These are phyloP conservation scores for Aquanectria penicillioides DNA, from an alignment of 2,329 filamentous ascomycete genomes.

Conservation along the genomic window DNA sequence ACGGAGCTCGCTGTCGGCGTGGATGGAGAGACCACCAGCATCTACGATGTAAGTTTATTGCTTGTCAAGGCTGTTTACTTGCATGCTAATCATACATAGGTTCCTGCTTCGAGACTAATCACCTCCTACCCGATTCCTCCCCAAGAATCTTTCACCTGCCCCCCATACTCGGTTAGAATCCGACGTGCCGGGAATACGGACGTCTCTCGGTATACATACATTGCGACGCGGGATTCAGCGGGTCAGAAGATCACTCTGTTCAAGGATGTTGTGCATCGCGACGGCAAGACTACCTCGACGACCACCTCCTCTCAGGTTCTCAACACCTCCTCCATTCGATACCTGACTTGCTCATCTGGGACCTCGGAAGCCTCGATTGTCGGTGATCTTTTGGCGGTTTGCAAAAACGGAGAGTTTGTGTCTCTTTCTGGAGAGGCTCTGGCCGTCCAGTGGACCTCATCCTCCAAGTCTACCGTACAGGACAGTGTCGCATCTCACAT, in stretches of 20 bases:
- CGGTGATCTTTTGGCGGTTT: slow-evolving; percentile 63
- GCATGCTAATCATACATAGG: slow-evolving; percentile 51
- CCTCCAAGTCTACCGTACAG: slow-evolving; percentile 47
- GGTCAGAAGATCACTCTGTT: slow-evolving; percentile 67
- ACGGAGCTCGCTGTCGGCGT: slow-evolving; percentile 71
- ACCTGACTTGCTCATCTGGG: slow-evolving; percentile 47
- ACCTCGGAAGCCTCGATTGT: slow-evolving; percentile 38
- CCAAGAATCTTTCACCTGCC: slow-evolving; percentile 70
- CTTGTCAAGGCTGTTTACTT: too few relatives aligned
- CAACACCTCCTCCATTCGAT: slow-evolving; percentile 47
- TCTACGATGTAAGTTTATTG: slow-evolving; percentile 67
- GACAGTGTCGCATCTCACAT: slow-evolving; percentile 47
- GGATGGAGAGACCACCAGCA: slow-evolving; percentile 72
- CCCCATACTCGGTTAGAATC: slow-evolving; percentile 67
- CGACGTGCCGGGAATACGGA: slow-evolving; percentile 59
- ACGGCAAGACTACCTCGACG: slow-evolving; percentile 63
- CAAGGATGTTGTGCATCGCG: slow-evolving; percentile 63
- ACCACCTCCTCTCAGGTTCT: slow-evolving; percentile 56
- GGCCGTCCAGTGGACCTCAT: slow-evolving; percentile 47
- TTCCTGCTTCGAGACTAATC: slow-evolving; percentile 68
- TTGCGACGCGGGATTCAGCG: slow-evolving; percentile 61
- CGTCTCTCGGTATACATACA: slow-evolving; percentile 69
- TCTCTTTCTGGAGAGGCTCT: slow-evolving; percentile 67
- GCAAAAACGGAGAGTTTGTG: slow-evolving; percentile 68
- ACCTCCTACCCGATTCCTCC: slow-evolving; percentile 75